Evolutionary conservation across 768 basidiomycete species (phyloP), one percentile per base, ranked within the genome.

Genomic region (Mrakia blollopis): DNA sequence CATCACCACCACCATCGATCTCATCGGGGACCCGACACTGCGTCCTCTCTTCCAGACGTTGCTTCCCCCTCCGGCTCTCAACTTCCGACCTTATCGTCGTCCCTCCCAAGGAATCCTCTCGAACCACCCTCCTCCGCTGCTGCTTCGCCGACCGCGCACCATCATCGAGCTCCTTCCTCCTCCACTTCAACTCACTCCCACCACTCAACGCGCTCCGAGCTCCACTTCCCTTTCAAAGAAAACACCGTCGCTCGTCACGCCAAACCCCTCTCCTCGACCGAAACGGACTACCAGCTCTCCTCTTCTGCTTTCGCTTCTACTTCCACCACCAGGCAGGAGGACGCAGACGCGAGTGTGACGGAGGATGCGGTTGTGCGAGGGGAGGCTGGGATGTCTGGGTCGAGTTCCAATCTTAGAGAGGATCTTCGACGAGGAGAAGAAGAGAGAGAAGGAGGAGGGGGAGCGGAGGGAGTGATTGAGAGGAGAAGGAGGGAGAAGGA

Each of bases 221-320:
- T 82, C 11, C 62, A 79, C 21, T 83, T 83, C 79, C 82, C 82
- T 25, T 83, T 83, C 79, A 76, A 80, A 30, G 78, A 78, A 30
- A 82, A 83, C 75, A 80, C 80, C 23, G 80, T 81, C 28, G 82
- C 82, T 21, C 81, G 82, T 11, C 57, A 78, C 50, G 82, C 82
- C n/a, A 73, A 79, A 21, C 67, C 79, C 41, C 81, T 81, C 2
- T 79, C 76, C 35, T 30, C 57, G 2, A 70, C 68, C n/a, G 82
- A 83, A 69, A 52, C 79, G 13, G 47, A 68, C 13, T 82, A 82
- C 72, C 80, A 77, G 52, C 47, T n/a, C n/a, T 63, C 37, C 2
- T 44, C 7, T 9, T 11, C n/a, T n/a, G n/a, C n/a, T n/a, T n/a
- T n/a, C n/a, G n/a, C n/a, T n/a, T n/a, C n/a, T n/a, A n/a, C n/a